These are phyloP conservation scores for Picea sitchensis DNA, from an alignment of 75 land plant species.

Conservation along the genomic window DNA sequence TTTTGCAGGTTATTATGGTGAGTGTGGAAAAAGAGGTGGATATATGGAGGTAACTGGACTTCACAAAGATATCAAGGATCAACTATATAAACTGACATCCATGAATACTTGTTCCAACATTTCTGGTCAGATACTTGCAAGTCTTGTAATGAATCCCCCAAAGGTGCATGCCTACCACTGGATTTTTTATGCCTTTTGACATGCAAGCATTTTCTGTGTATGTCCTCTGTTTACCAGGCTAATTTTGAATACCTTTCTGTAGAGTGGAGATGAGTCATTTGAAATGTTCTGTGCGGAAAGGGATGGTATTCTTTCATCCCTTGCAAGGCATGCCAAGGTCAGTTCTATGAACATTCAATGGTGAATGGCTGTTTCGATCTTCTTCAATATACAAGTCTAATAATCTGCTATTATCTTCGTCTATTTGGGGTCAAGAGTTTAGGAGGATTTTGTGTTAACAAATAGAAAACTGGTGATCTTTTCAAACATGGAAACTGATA, in stretches of 20 bases:
- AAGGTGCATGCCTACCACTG: conserved; percentile 48
- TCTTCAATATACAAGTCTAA: no score
- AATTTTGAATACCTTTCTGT: conserved; percentile 4
- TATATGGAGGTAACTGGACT: conserved; percentile 99
- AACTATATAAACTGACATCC: conserved; percentile 91
- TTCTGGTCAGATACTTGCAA: conserved; percentile 95
- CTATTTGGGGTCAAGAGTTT: no score
- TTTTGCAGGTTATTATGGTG: conserved; percentile 87
- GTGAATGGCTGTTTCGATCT: no score
- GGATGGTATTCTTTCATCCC: conserved; percentile 83
- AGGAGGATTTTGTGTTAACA: no score
- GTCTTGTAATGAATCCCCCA: conserved; percentile 98
- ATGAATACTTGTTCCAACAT: conserved; percentile 95
- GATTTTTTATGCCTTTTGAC: neutral
- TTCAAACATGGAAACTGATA: no score
- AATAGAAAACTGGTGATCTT: no score
- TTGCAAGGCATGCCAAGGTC: conserved; percentile 95
- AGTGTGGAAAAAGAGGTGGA: conserved; percentile 99
- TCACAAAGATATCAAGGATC: conserved; percentile 71
- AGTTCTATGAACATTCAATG: neutral
- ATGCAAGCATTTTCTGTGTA: neutral
- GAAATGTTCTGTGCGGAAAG: conserved; percentile 65
- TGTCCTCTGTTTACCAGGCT: neutral
- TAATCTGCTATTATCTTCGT: no score
- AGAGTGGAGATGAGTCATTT: conserved; percentile 94